These are phyloP conservation scores for Rubia peregrina DNA, from an alignment of 305 asterid species.

Conservation along the genomic window DNA sequence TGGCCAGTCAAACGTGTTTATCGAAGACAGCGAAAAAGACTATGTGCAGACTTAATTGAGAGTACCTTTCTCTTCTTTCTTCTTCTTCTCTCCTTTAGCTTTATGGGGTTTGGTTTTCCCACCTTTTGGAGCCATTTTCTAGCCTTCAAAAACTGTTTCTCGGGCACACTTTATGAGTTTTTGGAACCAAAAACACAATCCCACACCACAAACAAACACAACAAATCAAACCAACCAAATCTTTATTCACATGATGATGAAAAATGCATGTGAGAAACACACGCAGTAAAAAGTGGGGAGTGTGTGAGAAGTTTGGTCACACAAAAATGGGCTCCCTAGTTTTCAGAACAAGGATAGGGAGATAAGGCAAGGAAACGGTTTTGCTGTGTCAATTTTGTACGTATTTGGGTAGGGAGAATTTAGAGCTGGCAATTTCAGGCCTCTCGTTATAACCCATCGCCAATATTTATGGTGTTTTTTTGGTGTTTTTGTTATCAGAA, in stretches of 20 bases:
- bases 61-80: constrained; percentile 86
- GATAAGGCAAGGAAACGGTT: constrained; percentile 64
- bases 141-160: not conserved
- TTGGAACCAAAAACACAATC: not conserved
- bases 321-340: not conserved
- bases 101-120: constrained; percentile 53
- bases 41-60: too few species aligned
- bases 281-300: not conserved
- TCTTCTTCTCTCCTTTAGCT: constrained; percentile 91
- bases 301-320: constrained; percentile 10
- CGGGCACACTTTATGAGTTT: not conserved
- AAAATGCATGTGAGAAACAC: constrained; percentile 2
- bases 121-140: constrained; percentile 87
- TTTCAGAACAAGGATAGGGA: constrained; percentile 25
- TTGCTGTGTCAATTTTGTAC: not conserved
- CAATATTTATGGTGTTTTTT: constrained; percentile 13
- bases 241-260: constrained; percentile 2
- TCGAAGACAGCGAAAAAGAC: too few species aligned
- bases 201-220: not conserved
- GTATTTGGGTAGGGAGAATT: constrained; percentile 26
- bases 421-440: constrained; percentile 44
- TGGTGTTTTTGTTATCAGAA: constrained; percentile 3
- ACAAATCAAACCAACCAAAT: not conserved
- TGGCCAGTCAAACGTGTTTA: too few species aligned
- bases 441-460: constrained; percentile 38